These are phyloP conservation scores for Chloroidium sp. DNA, from an alignment of 163 green algal genomes.

Conservation along the genomic window DNA sequence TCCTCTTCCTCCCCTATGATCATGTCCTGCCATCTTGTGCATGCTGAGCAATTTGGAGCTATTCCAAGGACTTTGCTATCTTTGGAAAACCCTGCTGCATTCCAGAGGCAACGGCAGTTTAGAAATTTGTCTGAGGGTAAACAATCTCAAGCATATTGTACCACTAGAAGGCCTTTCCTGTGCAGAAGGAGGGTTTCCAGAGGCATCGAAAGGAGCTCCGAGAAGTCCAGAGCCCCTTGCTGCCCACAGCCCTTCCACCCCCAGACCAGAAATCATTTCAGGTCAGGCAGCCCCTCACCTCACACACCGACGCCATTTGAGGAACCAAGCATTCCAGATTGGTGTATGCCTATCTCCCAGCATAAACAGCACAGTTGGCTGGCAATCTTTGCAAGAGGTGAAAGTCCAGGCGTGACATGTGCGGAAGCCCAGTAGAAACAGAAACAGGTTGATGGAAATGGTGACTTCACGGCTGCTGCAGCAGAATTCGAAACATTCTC, in stretches of 20 bases:
- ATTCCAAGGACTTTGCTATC: too few relatives aligned
- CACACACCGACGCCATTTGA: neutral
- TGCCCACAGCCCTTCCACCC: neutral
- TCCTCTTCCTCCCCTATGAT: neutral
- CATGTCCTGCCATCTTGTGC: neutral
- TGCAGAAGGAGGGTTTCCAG: neutral
- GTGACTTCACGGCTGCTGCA: too few relatives aligned
- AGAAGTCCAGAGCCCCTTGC: neutral
- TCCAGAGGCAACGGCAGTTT: too few relatives aligned
- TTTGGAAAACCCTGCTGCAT: too few relatives aligned
- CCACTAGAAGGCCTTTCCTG: neutral
- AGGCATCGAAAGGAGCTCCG: neutral
- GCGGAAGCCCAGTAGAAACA: too few relatives aligned
- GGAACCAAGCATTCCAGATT: too few relatives aligned
- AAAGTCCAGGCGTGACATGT: neutral
- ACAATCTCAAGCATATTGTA: too few relatives aligned
- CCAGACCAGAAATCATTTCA: neutral
- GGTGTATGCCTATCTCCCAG: too few relatives aligned
- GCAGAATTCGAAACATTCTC: too few relatives aligned
- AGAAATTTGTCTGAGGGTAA: too few relatives aligned
- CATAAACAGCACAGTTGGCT: neutral
- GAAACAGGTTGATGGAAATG: too few relatives aligned
- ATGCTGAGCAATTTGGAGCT: too few relatives aligned
- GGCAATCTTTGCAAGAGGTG: neutral
- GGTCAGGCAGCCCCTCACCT: neutral